A percentile compares a stretch with the other conserved stretches of the same genome.
phyloP scores from a whole-genome alignment of 441 rosid genomes.

The Populus trichocarpa region DNA sequence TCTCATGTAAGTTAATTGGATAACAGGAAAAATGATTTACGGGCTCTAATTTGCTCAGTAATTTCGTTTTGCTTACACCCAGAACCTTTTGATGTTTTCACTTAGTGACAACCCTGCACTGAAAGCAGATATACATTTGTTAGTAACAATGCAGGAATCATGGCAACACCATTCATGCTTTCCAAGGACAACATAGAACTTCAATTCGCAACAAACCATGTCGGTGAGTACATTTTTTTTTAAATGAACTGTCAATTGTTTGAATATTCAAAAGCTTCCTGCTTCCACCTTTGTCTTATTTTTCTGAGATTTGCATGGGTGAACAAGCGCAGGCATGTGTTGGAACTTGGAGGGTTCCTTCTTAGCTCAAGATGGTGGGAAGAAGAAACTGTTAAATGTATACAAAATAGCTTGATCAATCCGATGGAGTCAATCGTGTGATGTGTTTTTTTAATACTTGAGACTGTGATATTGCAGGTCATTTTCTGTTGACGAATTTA shows the following conservation, averaged over 20 bases:
- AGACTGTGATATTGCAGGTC: conserved; percentile 27
- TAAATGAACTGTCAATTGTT: background rate
- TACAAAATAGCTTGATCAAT: background rate
- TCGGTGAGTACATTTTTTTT: conserved; percentile 17
- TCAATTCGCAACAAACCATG: conserved; percentile 37
- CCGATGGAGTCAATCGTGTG: background rate
- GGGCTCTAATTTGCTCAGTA: background rate
- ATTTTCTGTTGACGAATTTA: conserved; percentile 40
- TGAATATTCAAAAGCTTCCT: background rate
- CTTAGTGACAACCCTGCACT: background rate
- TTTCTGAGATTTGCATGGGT: background rate
- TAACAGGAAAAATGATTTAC: background rate
- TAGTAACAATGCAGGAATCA: conserved; percentile 36
- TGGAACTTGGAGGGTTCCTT: background rate
- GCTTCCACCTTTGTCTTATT: background rate
- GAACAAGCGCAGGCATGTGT: background rate
- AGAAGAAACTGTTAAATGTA: background rate
- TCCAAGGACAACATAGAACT: conserved; percentile 30
- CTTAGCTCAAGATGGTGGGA: background rate
- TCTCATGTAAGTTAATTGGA: conserved; percentile 26
- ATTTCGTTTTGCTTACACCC: background rate
- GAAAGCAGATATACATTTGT: background rate
- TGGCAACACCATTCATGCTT: conserved; percentile 20
- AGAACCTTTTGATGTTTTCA: background rate
- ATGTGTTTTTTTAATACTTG: background rate